A percentile compares a stretch with the other conserved stretches of the same genome.
Conservation (phyloP, 1,284 basidiomycete genomes). For the Ustilago crameri region DNA sequence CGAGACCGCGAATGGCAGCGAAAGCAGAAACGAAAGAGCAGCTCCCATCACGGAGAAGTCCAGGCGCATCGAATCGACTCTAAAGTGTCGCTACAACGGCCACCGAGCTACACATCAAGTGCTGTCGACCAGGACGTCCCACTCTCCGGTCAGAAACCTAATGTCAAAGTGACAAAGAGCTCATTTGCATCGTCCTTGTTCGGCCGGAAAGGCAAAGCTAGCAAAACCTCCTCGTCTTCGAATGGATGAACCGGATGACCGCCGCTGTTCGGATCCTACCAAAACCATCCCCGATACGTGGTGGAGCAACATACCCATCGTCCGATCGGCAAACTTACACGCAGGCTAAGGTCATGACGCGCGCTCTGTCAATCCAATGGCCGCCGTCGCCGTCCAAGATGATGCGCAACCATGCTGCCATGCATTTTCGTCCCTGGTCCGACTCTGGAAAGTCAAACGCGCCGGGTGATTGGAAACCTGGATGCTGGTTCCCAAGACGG, state of each 20-base stretch:
- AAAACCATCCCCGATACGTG: neutral
- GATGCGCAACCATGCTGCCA: neutral
- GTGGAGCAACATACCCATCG: neutral
- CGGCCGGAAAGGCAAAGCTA: neutral
- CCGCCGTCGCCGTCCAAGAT: too few relatives aligned
- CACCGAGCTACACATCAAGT: neutral
- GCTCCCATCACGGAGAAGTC: neutral
- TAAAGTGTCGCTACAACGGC: neutral
- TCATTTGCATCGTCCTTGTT: neutral
- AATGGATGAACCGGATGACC: neutral
- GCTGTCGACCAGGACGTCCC: neutral
- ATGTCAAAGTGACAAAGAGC: neutral
- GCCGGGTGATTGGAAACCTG: neutral
- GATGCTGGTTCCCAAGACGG: neutral
- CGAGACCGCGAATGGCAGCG: constrained; percentile 31
- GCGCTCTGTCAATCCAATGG: neutral
- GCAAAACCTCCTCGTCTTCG: neutral
- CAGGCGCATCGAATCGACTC: neutral
- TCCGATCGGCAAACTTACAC: neutral
- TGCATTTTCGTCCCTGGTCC: constrained; percentile 1
- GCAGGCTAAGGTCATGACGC: neutral
- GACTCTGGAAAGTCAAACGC: neutral
- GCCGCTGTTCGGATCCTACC: neutral
- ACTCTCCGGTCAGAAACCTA: neutral
- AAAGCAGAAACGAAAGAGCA: constrained; percentile 4